Base-by-base conservation (phyloP, 1,284 basidiomycete species). In the Sparassis latifolia region DNA sequence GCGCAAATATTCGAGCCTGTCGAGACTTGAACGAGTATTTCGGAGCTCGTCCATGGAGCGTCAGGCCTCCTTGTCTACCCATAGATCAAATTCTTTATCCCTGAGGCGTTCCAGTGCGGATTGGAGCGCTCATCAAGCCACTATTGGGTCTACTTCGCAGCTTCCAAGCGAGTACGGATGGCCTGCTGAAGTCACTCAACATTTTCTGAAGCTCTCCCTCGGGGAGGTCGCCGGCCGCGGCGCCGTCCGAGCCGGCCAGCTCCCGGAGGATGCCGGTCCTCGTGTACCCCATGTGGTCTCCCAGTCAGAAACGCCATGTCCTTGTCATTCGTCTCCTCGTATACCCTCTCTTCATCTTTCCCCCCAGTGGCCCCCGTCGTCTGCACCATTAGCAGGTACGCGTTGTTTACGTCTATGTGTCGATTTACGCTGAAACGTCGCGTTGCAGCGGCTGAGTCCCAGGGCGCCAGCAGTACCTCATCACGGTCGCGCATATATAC, bases 121-220 rank as follows among this genome's bases (percentile, higher is more conserved):
- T 43, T 73, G 70, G 69, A 69, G 57, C 39, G 62, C 73, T 10
- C 53, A 64, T 29, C 67, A 75, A 50, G 74, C 73, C 1, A 61
- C 59, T 4, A 62, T 58, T 2, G 66, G 69, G 5, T 64, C 69
- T 28, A 61, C 51, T 41, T 59, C 66, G 2, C 52, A 57, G 41
- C 42, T 51, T 4, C 35, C 51, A 9, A 59, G 58, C 44, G 67
- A 66, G 37, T 64, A 61, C 41, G 69, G 66, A 33, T 75, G 74
- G 74, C 71, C 69, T 10, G 72, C 72, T 10, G 63, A 69, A 35
- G 74, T 75, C n/a, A 72, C 71, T 5, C 65, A 68, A 4, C 72
- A 74, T 51, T 68, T 76, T 7, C 43, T 76, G 32, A 56, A 66
- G n/a, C 53, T 75, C 27, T 69, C 73, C 28, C 55, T 74, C 47